Conservation (phyloP, 495 filamentous ascomycete genomes). For the Astrothelium subdiscretum region DNA sequence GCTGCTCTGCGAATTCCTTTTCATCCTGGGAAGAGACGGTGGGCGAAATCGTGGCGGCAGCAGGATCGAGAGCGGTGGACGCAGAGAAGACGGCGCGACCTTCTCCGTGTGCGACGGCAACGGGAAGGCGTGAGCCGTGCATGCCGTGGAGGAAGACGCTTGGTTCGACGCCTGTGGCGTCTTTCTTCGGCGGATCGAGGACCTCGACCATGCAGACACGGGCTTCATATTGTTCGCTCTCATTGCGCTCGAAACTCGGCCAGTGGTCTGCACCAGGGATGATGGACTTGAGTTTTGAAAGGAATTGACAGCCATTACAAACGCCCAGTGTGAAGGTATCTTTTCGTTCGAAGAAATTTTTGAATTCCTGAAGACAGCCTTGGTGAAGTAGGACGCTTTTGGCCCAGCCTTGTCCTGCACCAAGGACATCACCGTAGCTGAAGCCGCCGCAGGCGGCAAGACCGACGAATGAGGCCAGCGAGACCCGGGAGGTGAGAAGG, state of each 20-base stretch:
- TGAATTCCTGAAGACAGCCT: conserved; percentile 63
- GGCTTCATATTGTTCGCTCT: conserved; percentile 85
- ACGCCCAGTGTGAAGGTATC: conserved; percentile 92
- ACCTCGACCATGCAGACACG: conserved; percentile 83
- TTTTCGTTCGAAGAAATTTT: conserved; percentile 72
- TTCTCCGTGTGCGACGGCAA: conserved; percentile 86
- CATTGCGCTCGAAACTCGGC: conserved; percentile 80
- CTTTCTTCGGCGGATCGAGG: conserved; percentile 38
- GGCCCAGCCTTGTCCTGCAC: conserved; percentile 94
- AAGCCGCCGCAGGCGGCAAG: conserved; percentile 94
- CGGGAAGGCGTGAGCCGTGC: conserved; percentile 70
- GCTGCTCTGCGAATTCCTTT: not conserved
- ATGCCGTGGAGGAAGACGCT: conserved; percentile 93
- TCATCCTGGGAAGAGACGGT: conserved; percentile 4
- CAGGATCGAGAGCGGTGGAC: conserved; percentile 28
- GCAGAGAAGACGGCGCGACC: conserved; percentile 65
- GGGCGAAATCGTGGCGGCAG: conserved; percentile 20
- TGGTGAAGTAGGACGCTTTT: conserved; percentile 80
- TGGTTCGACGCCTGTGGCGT: conserved; percentile 30
- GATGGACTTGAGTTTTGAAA: conserved; percentile 66
- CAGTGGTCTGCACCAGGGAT: conserved; percentile 79
- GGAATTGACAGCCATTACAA: conserved; percentile 97
- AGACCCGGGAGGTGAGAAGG: conserved; percentile 62
- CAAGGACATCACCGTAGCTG: conserved; percentile 92
- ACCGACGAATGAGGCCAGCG: conserved; percentile 70